Evolutionary conservation across 306 rosid genomes (phyloP), one percentile per base, ranked within the genome.

Genomic region (Cicer yamashitae): DNA sequence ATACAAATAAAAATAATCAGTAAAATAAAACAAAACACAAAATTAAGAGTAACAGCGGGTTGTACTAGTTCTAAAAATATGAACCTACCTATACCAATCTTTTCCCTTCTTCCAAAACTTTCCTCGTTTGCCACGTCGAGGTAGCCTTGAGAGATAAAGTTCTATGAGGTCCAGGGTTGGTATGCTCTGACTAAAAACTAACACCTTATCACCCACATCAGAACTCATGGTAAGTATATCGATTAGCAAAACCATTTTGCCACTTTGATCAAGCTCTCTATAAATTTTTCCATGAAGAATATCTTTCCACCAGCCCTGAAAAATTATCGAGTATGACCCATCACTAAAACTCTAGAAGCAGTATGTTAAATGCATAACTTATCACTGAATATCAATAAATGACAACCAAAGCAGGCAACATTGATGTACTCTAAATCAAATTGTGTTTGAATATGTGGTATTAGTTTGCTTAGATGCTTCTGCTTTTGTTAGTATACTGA

Each of bases 121-220:
- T 62, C 88, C 92, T 52, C 62, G 83, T 83, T 84, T 89, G 76
- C 91, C 91, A 62, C 65, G 83, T 30, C 96, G 87, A 66, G 89
- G 86, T 70, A 89, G 81, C 80, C 82, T 89, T 75, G 97, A 90
- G 66, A 94, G 93, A 83, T 87, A 90, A 70, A 86, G 86, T 84
- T 94, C 98, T 58, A 94, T 94, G 46, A 94, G 84, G 82, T 94
- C 98, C 9, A 94, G 90, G 39, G 97, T 94, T 20, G 96, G 97
- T 81, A 94, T 94, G 89, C 98, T 94, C 84, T 94, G 97, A 88
- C 97, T 94, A 81, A 94, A 94, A 81, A 94, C 96, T 82, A 94
- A 87, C 45, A 90, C 99, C 87, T 94, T 94, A 78, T 94, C 99
- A 0, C 96, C 96, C 87, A 88, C 85, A 39, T 84, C 85, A 81